A percentile compares a stretch with the other conserved stretches of the same genome.
These are phyloP conservation scores for Colletotrichum plurivorum DNA, from an alignment of 2,329 filamentous ascomycete genomes.

Conservation along the genomic window DNA sequence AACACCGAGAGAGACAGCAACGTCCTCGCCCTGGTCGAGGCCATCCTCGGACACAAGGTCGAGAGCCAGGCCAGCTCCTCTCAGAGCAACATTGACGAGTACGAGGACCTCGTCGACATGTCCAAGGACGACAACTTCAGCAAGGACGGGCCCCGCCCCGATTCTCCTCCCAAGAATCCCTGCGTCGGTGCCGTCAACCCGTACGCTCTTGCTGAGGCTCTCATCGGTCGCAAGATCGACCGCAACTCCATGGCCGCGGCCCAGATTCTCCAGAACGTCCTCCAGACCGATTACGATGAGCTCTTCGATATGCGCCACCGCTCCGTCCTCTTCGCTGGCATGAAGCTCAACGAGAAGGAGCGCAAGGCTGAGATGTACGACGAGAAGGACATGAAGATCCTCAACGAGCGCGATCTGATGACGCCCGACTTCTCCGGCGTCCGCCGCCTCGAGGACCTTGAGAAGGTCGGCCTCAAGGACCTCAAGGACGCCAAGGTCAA, in stretches of 20 bases:
- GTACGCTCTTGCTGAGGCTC: slow-evolving; percentile 59
- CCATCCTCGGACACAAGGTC: slow-evolving; percentile 53
- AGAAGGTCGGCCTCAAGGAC: slow-evolving; percentile 56
- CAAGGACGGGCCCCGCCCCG: slow-evolving; percentile 48
- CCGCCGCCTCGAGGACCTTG: slow-evolving; percentile 55
- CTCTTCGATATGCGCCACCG: slow-evolving; percentile 61
- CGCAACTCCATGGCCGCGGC: slow-evolving; percentile 50
- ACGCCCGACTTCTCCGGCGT: slow-evolving; percentile 60
- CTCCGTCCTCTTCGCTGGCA: slow-evolving; percentile 59
- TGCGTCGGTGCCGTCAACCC: slow-evolving; percentile 59
- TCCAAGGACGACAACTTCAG: slow-evolving; percentile 41
- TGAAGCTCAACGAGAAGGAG: slow-evolving; percentile 56
- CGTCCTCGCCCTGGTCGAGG: slow-evolving; percentile 52
- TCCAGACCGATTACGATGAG: slow-evolving; percentile 63
- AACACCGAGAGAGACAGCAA: slow-evolving; percentile 36
- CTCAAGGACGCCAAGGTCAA: slow-evolving; percentile 54
- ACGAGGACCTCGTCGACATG: slow-evolving; percentile 52
- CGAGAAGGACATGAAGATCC: slow-evolving; percentile 57
- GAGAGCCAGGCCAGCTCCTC: slow-evolving; percentile 44
- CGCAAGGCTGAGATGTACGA: slow-evolving; percentile 53
- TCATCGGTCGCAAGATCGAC: slow-evolving; percentile 58
- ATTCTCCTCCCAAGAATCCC: slow-evolving; percentile 55
- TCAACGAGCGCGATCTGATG: slow-evolving; percentile 57
- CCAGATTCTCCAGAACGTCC: slow-evolving; percentile 55
- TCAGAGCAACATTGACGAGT: slow-evolving; percentile 49